These are phyloP conservation scores for Aspergillus flavus DNA, from an alignment of 2,329 filamentous ascomycete species.

Conservation along the genomic window DNA sequence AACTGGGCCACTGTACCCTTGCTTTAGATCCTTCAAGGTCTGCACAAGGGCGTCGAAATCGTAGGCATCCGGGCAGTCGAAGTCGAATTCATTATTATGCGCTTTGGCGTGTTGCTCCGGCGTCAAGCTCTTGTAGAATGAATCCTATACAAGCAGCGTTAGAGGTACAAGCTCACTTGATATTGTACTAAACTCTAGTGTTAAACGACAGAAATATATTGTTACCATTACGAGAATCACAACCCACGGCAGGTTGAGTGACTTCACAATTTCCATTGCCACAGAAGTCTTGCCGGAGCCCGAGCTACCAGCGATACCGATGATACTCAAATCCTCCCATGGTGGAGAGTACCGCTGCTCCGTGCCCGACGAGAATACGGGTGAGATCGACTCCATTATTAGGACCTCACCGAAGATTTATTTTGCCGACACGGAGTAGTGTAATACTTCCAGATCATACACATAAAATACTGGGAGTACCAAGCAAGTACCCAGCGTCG, in stretches of 20 bases:
- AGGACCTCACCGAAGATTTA: conserved; percentile 11
- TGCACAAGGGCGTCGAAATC: conserved; percentile 90
- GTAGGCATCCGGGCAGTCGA: conserved; percentile 90
- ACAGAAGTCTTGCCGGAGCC: conserved; percentile 95
- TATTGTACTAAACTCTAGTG: conserved; percentile 14
- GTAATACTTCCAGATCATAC: background rate
- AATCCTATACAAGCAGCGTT: conserved; percentile 65
- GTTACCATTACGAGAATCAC: conserved; percentile 93
- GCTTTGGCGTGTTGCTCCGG: conserved; percentile 77
- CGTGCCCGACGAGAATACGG: conserved; percentile 38
- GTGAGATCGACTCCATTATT: conserved; percentile 41
- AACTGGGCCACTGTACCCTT: conserved; percentile 64
- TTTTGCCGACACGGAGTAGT: background rate
- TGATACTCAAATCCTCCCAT: conserved; percentile 95
- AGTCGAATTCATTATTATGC: conserved; percentile 91
- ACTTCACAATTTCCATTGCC: conserved; percentile 85
- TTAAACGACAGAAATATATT: background rate
- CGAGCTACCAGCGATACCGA: conserved; percentile 92
- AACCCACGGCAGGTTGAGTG: conserved; percentile 93
- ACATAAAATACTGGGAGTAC: background rate
- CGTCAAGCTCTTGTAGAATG: conserved; percentile 90
- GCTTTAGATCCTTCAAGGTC: conserved; percentile 79
- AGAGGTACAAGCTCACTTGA: conserved; percentile 13
- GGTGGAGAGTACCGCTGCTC: conserved; percentile 83
- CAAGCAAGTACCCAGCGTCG: background rate